Base-by-base conservation (phyloP, 768 basidiomycete species). In the Ephemerocybe angulata region DNA sequence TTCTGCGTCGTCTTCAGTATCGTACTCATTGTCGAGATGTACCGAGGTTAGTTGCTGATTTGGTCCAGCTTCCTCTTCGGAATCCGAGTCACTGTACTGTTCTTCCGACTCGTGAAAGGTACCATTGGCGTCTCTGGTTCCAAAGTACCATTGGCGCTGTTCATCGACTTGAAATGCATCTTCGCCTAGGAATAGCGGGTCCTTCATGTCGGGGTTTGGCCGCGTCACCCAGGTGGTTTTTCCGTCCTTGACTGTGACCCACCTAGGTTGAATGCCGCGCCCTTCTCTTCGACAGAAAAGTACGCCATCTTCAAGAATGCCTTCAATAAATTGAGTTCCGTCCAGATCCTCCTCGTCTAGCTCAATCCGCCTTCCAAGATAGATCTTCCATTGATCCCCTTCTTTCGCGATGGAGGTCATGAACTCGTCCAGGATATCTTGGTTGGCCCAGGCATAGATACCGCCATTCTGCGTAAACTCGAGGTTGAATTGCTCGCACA, bases 381-480 rank as follows among this genome's bases (percentile, higher is more conserved):
- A 65, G 7, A 77, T 75, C 53, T 72, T 72, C 76, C 76, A 76
- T 11, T 58, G 53, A 53, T 73, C 68, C 3, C 69, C 72, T 25
- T 61, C 17, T 17, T 62, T 54, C 67, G 76, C 73, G 7, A 52
- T 62, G 0, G 69, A 65, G 0, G 69, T 69, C 0, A 67, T 53
- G 54, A 74, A 74, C 15, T 70, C 65, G 0, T 70, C 63, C 41
- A 64, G 71, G 4, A 75, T 44, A 1, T 58, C 58, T 2, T 61
- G 52, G 52, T 75, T 69, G 0, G 69, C 70, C 65, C 65, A 69
- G 1, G 72, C 74, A 28, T 68, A 59, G 58, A 75, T 77, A 0
- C 76, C 73, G 2, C 22, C 43, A 21, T 60, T 44, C 1, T 58
- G 8, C n/a, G 59, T 58, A 50, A 66, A 75, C 53, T 67, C 60